These are phyloP conservation scores for Chlamydomonas sp. DNA, from an alignment of 139 green algal species.

Conservation along the genomic window DNA sequence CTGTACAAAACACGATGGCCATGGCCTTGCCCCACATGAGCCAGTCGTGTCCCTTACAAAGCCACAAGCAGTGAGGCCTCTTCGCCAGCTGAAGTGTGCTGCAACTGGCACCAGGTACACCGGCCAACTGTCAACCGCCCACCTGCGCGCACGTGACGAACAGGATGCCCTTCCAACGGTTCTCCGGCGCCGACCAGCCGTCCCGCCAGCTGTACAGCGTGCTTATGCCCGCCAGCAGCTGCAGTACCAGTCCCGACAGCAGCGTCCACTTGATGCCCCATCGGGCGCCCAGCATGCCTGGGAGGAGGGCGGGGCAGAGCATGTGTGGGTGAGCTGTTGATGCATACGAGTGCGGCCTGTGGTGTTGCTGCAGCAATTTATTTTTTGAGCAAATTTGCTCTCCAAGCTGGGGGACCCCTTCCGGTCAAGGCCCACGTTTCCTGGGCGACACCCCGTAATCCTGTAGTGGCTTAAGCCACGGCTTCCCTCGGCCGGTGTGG, in stretches of 20 bases:
- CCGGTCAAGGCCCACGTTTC: not conserved
- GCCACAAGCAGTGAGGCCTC: too few species aligned
- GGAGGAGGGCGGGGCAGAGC: not conserved
- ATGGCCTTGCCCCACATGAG: too few species aligned
- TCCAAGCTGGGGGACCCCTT: not conserved
- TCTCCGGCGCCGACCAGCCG: constrained; percentile 36
- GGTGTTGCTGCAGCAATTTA: too few species aligned
- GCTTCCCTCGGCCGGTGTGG: too few species aligned
- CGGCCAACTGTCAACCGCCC: not conserved
- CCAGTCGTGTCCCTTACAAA: too few species aligned
- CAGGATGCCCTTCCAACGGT: constrained; percentile 68
- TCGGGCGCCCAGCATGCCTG: constrained; percentile 56
- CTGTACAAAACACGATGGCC: too few species aligned
- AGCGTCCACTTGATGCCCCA: constrained; percentile 90
- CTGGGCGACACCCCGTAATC: not conserved
- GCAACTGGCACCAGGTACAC: not conserved
- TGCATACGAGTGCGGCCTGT: too few species aligned
- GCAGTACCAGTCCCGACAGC: constrained; percentile 58
- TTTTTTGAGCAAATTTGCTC: too few species aligned
- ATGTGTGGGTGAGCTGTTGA: not conserved
- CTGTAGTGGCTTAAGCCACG: too few species aligned
- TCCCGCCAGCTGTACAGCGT: constrained; percentile 86
- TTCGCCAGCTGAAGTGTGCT: too few species aligned
- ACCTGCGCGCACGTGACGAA: constrained; percentile 74
- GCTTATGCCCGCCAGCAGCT: constrained; percentile 69